These are phyloP conservation scores for Nitzschia inconspicua DNA, from an alignment of 108 stramenopile genomes.

Conservation along the genomic window DNA sequence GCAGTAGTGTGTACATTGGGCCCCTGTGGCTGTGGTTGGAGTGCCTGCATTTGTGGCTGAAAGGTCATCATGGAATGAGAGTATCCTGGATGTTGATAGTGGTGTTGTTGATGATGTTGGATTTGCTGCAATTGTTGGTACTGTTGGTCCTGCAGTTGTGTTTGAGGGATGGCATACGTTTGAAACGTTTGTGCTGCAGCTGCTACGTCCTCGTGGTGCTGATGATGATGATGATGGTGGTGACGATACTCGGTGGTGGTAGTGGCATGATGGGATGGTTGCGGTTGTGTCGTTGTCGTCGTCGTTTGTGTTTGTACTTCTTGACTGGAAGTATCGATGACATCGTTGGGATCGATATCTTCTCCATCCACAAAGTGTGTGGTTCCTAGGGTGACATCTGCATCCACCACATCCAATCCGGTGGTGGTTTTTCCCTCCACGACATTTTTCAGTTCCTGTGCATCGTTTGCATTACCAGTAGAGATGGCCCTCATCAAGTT, in stretches of 20 bases:
- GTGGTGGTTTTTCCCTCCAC: too few relatives aligned
- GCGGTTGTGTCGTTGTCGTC: background rate
- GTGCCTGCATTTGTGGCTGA: too few relatives aligned
- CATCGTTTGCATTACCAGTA: background rate
- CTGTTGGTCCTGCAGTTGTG: too few relatives aligned
- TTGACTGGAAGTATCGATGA: slow-evolving; percentile 7
- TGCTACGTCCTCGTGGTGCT: background rate
- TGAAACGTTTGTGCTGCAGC: background rate
- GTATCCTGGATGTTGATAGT: background rate
- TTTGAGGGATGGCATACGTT: slow-evolving; percentile 4
- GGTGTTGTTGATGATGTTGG: background rate
- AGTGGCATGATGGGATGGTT: background rate
- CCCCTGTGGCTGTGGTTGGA: too few relatives aligned
- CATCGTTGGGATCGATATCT: slow-evolving; percentile 7
- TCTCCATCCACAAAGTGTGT: slow-evolving; percentile 1
- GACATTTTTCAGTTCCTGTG: too few relatives aligned
- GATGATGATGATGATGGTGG: background rate
- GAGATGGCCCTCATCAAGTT: background rate
- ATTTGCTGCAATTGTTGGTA: too few relatives aligned
- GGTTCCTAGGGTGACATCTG: background rate
- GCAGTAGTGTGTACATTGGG: too few relatives aligned
- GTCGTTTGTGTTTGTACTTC: background rate
- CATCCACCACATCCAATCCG: background rate
- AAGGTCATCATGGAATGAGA: too few relatives aligned
- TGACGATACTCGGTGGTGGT: background rate